Evolutionary conservation across 768 basidiomycete species (phyloP).

Genomic region (Sistotremastrum suecicum): DNA sequence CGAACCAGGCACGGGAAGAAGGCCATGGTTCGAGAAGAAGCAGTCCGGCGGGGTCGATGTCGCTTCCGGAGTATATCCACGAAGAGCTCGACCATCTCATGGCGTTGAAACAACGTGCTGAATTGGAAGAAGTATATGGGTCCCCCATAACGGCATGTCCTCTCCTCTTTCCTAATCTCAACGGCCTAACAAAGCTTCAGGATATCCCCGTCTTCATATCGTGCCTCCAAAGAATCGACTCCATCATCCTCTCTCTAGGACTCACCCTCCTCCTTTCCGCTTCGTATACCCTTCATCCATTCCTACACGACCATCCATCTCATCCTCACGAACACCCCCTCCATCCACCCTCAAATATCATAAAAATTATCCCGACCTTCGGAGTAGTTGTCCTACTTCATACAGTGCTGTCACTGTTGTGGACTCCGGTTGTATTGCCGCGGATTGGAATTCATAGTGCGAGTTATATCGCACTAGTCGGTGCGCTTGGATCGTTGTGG

Average conservation of each 20-base stretch:
- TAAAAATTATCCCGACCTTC: slow-evolving; percentile 21
- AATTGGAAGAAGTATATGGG: slow-evolving; percentile 69
- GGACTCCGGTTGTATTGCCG: slow-evolving; percentile 54
- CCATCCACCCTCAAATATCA: neutral
- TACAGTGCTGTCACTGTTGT: slow-evolving; percentile 41
- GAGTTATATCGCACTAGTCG: slow-evolving; percentile 54
- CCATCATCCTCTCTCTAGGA: slow-evolving; percentile 56
- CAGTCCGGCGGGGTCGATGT: no score
- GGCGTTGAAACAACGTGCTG: slow-evolving; percentile 49
- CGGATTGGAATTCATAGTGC: slow-evolving; percentile 63
- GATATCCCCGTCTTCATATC: slow-evolving; percentile 68
- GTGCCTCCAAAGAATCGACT: slow-evolving; percentile 62
- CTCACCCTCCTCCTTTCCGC: slow-evolving; percentile 41
- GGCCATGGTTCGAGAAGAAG: no score
- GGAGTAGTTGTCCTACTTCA: slow-evolving; percentile 34
- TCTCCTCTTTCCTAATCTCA: neutral
- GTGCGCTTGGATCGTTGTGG: slow-evolving; percentile 58
- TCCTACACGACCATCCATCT: slow-evolving; percentile 4
- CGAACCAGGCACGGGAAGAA: neutral
- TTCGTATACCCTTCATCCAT: slow-evolving; percentile 28
- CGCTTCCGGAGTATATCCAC: no score
- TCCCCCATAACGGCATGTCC: slow-evolving; percentile 63
- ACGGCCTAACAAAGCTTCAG: slow-evolving; percentile 20
- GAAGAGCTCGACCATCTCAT: slow-evolving; percentile 51
- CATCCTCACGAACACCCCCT: slow-evolving; percentile 19